Conservation (phyloP, 2,329 filamentous ascomycete species). For the Alternaria sp. region DNA sequence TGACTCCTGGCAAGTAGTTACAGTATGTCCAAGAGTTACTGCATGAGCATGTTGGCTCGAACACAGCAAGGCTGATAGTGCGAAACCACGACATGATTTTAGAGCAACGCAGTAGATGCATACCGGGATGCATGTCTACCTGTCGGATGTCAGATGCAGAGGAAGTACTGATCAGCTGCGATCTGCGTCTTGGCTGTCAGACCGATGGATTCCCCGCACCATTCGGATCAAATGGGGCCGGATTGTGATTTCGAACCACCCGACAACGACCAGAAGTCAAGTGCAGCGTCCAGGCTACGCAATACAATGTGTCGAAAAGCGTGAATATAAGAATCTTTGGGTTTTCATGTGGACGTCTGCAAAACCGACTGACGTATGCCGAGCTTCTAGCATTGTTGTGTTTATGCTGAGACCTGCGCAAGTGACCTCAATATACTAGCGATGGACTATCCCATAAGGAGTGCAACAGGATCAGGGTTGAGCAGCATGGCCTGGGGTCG, state of each 20-base stretch:
- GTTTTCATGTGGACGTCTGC: neutral
- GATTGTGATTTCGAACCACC: neutral
- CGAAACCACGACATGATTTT: constrained; percentile 14
- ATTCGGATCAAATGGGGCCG: constrained; percentile 6
- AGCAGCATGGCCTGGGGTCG: constrained; percentile 16
- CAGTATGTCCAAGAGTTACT: neutral
- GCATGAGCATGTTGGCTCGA: constrained; percentile 2
- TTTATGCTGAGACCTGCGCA: constrained; percentile 5
- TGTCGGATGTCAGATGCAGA: constrained; percentile 30
- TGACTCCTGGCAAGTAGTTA: constrained; percentile 6
- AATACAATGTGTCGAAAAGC: neutral
- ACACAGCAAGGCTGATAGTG: neutral
- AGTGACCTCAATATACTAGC: constrained; percentile 26
- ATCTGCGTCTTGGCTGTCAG: constrained; percentile 23
- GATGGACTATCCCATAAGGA: neutral
- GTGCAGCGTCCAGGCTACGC: neutral
- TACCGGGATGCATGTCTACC: constrained; percentile 19
- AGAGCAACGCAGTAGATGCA: constrained; percentile 29
- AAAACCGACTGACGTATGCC: constrained; percentile 5
- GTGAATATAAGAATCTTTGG: neutral
- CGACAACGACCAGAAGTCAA: neutral
- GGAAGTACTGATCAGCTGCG: constrained; percentile 17
- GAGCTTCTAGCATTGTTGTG: constrained; percentile 15
- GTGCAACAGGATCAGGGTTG: constrained; percentile 7
- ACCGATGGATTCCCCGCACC: constrained; percentile 23